phyloP scores from a whole-genome alignment of 2,329 filamentous ascomycete species.

The Escovopsis weberi region DNA sequence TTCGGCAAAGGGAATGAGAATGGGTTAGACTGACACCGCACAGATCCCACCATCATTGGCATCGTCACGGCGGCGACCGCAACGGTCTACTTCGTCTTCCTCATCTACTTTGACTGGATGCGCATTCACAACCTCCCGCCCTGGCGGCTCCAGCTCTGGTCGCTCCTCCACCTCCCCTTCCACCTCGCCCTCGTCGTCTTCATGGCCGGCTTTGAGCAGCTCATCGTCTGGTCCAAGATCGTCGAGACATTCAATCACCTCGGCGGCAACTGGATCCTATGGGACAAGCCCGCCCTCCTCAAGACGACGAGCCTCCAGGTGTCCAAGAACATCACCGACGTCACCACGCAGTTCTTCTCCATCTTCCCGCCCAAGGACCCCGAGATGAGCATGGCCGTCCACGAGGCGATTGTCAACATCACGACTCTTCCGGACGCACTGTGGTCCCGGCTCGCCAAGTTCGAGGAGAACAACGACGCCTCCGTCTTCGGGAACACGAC shows the following conservation, averaged over 20 bases:
- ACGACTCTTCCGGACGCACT: slow-evolving; percentile 13
- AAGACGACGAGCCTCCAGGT: slow-evolving; percentile 11
- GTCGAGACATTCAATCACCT: slow-evolving; percentile 16
- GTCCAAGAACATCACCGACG: slow-evolving; percentile 6
- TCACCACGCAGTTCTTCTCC: slow-evolving; percentile 11
- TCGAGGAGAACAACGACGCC: slow-evolving; percentile 3
- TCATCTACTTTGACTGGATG: slow-evolving; percentile 46
- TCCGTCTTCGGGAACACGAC: slow-evolving; percentile 3
- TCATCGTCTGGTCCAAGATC: slow-evolving; percentile 32
- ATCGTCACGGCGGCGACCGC: slow-evolving; percentile 23
- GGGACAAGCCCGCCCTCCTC: slow-evolving; percentile 4
- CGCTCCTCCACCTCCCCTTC: slow-evolving; percentile 44
- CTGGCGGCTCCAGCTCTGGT: slow-evolving; percentile 45
- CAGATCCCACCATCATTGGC: slow-evolving; percentile 22
- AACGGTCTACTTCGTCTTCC: slow-evolving; percentile 31
- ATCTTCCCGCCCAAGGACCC: slow-evolving; percentile 14
- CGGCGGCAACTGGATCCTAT: slow-evolving; percentile 4
- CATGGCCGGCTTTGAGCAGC: slow-evolving; percentile 47
- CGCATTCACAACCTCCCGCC: slow-evolving; percentile 44
- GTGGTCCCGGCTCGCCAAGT: slow-evolving; percentile 11
- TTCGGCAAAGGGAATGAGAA: slow-evolving; percentile 3
- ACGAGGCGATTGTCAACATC: slow-evolving; percentile 15
- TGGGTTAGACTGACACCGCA: background rate
- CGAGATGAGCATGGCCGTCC: slow-evolving; percentile 8
- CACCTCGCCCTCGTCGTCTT: slow-evolving; percentile 48